These are phyloP conservation scores for Dipodascopsis tothii DNA, from an alignment of 805 yeast genomes.

Conservation along the genomic window DNA sequence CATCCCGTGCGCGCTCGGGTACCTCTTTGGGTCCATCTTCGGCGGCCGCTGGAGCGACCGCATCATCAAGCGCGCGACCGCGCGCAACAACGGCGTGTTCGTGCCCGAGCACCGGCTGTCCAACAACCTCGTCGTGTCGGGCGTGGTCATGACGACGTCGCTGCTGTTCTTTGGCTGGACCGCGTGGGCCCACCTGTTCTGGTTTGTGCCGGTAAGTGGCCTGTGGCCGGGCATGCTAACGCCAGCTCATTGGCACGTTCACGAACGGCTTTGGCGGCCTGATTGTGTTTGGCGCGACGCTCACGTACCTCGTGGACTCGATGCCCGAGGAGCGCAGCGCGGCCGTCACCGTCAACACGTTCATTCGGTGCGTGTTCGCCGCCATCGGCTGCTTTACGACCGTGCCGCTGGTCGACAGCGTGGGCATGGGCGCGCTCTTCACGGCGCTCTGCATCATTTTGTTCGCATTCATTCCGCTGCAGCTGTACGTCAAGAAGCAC, in stretches of 20 bases:
- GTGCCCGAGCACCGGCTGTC: conserved; percentile 76
- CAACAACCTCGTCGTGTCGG: conserved; percentile 62
- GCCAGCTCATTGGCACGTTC: conserved; percentile 56
- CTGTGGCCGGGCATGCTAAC: background rate
- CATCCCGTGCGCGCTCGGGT: conserved; percentile 76
- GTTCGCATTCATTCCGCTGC: conserved; percentile 10
- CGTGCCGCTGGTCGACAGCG: conserved; percentile 58
- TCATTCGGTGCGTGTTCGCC: conserved; percentile 65
- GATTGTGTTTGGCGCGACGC: conserved; percentile 74
- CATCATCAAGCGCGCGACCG: conserved; percentile 46
- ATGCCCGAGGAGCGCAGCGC: conserved; percentile 85
- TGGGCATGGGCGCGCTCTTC: conserved; percentile 65
- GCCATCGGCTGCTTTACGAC: conserved; percentile 68
- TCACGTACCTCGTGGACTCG: conserved; percentile 74
- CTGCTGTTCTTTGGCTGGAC: conserved; percentile 79
- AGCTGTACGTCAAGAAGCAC: conserved; percentile 17
- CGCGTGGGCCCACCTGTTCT: conserved; percentile 52
- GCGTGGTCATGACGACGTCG: conserved; percentile 53
- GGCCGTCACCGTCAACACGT: conserved; percentile 76
- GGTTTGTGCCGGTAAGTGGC: conserved; percentile 64
- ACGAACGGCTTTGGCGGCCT: conserved; percentile 74
- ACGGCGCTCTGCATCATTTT: conserved; percentile 52
- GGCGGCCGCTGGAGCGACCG: conserved; percentile 78
- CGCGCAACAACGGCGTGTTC: conserved; percentile 52
- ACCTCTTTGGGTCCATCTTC: conserved; percentile 63